phyloP scores from a whole-genome alignment of 768 basidiomycete genomes.

The Podaxis sp. region DNA sequence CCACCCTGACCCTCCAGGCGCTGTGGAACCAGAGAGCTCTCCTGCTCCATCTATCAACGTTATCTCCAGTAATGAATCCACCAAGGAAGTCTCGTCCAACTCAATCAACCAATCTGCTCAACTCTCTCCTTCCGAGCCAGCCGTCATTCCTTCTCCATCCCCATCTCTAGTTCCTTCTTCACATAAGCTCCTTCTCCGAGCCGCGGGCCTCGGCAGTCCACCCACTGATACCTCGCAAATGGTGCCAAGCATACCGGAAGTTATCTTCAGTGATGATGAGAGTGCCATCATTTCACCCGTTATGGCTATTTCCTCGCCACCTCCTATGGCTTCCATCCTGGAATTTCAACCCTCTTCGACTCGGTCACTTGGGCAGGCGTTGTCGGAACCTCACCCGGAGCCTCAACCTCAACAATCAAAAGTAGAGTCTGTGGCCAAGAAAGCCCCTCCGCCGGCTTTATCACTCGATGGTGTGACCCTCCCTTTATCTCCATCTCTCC shows the following conservation, averaged over 20 bases:
- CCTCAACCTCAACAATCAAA: not conserved
- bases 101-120: not conserved
- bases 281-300: not conserved
- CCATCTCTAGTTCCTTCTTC: not conserved
- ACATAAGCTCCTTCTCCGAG: not conserved
- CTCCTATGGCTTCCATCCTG: not conserved
- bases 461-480: not conserved
- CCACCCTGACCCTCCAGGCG: too few species aligned
- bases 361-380: not conserved
- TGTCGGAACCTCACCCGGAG: not conserved
- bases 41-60: not conserved
- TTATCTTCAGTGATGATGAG: not conserved
- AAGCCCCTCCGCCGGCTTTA: not conserved
- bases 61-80: too few species aligned
- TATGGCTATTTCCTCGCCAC: not conserved
- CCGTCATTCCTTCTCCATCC: not conserved
- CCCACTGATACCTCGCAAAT: not conserved
- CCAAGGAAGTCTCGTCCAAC: not conserved
- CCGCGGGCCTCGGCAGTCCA: slow-evolving; percentile 2
- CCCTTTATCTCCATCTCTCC: not conserved
- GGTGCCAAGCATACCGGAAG: not conserved
- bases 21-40: not conserved
- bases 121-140: not conserved
- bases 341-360: not conserved
- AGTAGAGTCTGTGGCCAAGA: not conserved